Conservation (phyloP, 768 basidiomycete species). For the Agaricus sinodeliciosus region DNA sequence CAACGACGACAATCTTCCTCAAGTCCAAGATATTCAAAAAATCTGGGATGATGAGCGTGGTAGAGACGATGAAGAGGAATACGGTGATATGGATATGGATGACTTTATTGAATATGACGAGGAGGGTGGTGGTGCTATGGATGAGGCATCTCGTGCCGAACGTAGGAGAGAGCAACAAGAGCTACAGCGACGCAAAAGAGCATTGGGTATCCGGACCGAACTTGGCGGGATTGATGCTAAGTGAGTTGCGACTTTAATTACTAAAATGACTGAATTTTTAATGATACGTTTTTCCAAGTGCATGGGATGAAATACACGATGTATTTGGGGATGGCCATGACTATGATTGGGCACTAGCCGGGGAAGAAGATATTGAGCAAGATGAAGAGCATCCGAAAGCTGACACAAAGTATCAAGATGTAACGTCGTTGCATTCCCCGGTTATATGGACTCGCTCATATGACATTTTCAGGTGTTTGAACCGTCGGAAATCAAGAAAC, state of each 20-base stretch:
- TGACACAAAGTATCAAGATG: conserved; percentile 83
- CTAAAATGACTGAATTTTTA: background rate
- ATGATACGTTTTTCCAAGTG: conserved; percentile 38
- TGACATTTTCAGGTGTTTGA: conserved; percentile 76
- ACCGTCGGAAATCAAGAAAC: conserved; percentile 88
- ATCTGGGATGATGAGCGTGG: conserved; percentile 82
- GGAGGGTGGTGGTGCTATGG: conserved; percentile 70
- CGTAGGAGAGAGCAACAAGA: conserved; percentile 60
- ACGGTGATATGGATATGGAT: conserved; percentile 66
- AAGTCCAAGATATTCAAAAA: conserved; percentile 56
- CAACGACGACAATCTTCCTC: conserved; percentile 42
- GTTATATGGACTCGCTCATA: background rate
- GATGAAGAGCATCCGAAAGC: conserved; percentile 48
- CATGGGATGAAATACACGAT: conserved; percentile 93
- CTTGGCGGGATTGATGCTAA: conserved; percentile 76
- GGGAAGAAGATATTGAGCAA: conserved; percentile 58
- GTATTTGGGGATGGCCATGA: conserved; percentile 97
- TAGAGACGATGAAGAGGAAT: conserved; percentile 67
- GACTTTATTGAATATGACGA: conserved; percentile 82
- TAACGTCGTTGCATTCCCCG: conserved; percentile 26
- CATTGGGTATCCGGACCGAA: conserved; percentile 58
- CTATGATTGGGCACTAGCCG: conserved; percentile 90
- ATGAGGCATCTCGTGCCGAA: conserved; percentile 72
- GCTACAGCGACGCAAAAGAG: conserved; percentile 61
- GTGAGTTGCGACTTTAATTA: conserved; percentile 37